These are phyloP conservation scores for Exophiala oligosperma DNA, from an alignment of 2,329 filamentous ascomycete species.

Conservation along the genomic window DNA sequence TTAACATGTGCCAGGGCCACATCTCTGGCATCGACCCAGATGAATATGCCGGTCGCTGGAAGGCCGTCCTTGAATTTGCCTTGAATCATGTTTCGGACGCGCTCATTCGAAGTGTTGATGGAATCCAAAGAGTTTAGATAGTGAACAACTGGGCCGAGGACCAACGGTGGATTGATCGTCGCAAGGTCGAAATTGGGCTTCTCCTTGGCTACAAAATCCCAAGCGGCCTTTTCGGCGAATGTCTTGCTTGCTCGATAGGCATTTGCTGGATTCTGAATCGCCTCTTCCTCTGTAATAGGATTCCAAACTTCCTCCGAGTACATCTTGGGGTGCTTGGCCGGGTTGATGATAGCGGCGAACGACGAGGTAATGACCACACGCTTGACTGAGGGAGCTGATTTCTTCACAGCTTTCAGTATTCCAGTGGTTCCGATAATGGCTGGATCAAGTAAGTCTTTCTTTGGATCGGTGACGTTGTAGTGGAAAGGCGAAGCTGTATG, in stretches of 20 bases:
- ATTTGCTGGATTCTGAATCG: conserved; percentile 34
- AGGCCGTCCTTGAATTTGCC: conserved; percentile 25
- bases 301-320: conserved; percentile 46
- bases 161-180: conserved; percentile 63
- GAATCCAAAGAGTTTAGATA: conserved; percentile 63
- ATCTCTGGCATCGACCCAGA: conserved; percentile 58
- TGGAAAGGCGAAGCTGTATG: conserved; percentile 76
- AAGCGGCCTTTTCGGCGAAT: conserved; percentile 66
- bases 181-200: conserved; percentile 60
- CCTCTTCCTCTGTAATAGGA: conserved; percentile 44
- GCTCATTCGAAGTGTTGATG: conserved; percentile 72
- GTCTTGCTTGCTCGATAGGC: conserved; percentile 58
- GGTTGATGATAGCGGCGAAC: conserved; percentile 65
- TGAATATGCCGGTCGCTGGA: conserved; percentile 53
- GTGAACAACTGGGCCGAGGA: conserved; percentile 64
- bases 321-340: conserved; percentile 35
- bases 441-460: conserved; percentile 61
- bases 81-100: conserved; percentile 53
- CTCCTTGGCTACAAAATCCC: conserved; percentile 61
- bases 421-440: conserved; percentile 65
- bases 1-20: conserved; percentile 49
- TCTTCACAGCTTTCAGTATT: conserved; percentile 62
- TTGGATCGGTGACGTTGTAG: conserved; percentile 67
- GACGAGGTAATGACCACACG: conserved; percentile 71
- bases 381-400: conserved; percentile 65